Base-by-base conservation (phyloP, 148 eudicot species). In the Chenopodium formosanum region DNA sequence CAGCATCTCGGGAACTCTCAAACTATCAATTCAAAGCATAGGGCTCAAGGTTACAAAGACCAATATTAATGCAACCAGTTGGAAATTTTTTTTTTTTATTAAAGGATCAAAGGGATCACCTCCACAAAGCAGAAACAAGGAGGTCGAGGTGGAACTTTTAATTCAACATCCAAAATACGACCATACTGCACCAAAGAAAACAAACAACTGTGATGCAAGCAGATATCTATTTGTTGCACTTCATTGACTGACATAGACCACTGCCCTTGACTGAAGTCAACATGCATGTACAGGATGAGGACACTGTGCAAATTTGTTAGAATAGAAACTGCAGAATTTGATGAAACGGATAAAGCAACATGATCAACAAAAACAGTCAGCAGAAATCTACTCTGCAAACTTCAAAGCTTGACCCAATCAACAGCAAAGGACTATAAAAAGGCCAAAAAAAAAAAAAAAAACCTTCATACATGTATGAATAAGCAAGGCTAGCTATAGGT, bases 121-220 rank as follows among this genome's bases (percentile, higher is more conserved):
- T 96, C 99, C 79, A 96, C 99, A 84, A 96, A 96, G 84, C 91
- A 90, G 79, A 85, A 96, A 82, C 95, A 90, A 64, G 99, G 99
- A 84, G 99, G 99, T 68, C 95, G 90, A 25, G 98, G 98, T 82
- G 99, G 99, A 84, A 94, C 87, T 89, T 94, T 96, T 86, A 96
- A 85, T 82, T 96, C 99, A 84, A 96, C 91, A 76, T 96, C 98
- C 91, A 94, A 83, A 70, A 96, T 91, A 76, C 94, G 98, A 4
- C 99, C 99, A 86, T 96, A 96, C 99, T 96, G 91, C 94, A 89
- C 50, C 53, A 76, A 80, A 75, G 20, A 34, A 48, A 48, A 23
- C 66, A 71, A 63, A 60, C 0, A 29, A 22, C 25, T 17, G 4
- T 79, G 16, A 56, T 6, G 46, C 46, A 78, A 73, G 29, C 58